Percentiles rank a stretch among this genome's conserved stretches.
These are phyloP conservation scores for Ascocoryne sarcoides DNA, from an alignment of 2,329 filamentous ascomycete genomes.

Conservation along the genomic window DNA sequence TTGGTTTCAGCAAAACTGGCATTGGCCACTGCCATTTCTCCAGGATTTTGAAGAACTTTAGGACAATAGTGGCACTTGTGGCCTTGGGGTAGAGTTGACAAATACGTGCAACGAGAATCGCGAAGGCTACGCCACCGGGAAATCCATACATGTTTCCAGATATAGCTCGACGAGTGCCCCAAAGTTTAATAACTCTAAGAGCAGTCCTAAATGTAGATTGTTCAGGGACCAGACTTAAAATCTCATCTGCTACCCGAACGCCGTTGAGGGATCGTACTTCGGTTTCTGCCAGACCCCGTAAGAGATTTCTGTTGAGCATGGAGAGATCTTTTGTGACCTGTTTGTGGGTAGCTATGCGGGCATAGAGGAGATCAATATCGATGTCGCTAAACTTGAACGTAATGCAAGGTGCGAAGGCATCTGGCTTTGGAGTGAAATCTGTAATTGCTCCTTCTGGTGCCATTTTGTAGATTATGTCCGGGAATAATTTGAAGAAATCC, in stretches of 20 bases:
- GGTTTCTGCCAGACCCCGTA: slow-evolving; percentile 78
- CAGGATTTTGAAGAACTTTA: slow-evolving; percentile 92
- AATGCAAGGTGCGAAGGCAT: slow-evolving; percentile 94
- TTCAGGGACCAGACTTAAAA: slow-evolving; percentile 80
- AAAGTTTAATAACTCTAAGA: slow-evolving; percentile 86
- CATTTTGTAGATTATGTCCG: slow-evolving; percentile 68
- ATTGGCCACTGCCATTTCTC: slow-evolving; percentile 88
- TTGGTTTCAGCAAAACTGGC: slow-evolving; percentile 82
- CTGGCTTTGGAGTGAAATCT: slow-evolving; percentile 75
- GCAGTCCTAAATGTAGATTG: slow-evolving; percentile 82
- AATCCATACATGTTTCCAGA: slow-evolving; percentile 97
- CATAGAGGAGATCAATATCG: slow-evolving; percentile 90
- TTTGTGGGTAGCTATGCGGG: slow-evolving; percentile 60
- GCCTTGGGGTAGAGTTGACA: slow-evolving; percentile 95
- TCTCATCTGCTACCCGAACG: slow-evolving; percentile 88
- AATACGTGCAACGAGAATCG: slow-evolving; percentile 90
- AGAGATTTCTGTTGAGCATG: slow-evolving; percentile 72
- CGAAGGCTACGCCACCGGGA: slow-evolving; percentile 94
- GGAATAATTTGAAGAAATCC: slow-evolving; percentile 88
- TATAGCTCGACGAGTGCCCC: slow-evolving; percentile 86
- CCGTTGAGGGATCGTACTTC: slow-evolving; percentile 89
- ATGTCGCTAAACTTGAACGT: slow-evolving; percentile 89
- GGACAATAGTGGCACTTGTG: slow-evolving; percentile 76
- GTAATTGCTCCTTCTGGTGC: slow-evolving; percentile 71
- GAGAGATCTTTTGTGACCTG: slow-evolving; percentile 65